These are phyloP conservation scores for Hortaea werneckii DNA, from an alignment of 2,329 filamentous ascomycete species.

Conservation along the genomic window DNA sequence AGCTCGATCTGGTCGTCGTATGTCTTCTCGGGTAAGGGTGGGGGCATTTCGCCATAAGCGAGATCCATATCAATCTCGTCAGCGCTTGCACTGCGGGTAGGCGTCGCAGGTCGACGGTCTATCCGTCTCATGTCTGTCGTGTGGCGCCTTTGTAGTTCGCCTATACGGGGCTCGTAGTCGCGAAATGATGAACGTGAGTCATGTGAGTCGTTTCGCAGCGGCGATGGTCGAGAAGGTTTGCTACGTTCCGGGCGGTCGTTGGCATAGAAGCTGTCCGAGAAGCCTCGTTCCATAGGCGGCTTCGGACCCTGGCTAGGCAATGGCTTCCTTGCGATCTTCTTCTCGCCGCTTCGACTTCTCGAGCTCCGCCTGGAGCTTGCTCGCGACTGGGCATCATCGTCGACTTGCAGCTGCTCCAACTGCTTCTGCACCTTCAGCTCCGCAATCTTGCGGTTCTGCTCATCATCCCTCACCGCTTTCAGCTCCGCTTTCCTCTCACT, in stretches of 20 bases:
- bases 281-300: conserved; percentile 34
- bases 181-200: conserved; percentile 10
- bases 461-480: conserved; percentile 56
- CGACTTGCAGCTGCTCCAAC: conserved; percentile 40
- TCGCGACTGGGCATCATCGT: conserved; percentile 27
- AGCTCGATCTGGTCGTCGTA: conserved; percentile 48
- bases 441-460: conserved; percentile 29
- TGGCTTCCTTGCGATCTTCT: conserved; percentile 14
- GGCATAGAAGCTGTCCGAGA: conserved; percentile 36
- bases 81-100: conserved; percentile 28
- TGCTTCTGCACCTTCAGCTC: conserved; percentile 51
- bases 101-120: conserved; percentile 5
- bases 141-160: conserved; percentile 34
- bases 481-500: conserved; percentile 77
- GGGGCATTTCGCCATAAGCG: conserved; percentile 75
- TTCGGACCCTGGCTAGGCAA: conserved; percentile 12
- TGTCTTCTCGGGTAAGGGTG: conserved; percentile 47
- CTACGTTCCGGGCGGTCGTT: conserved; percentile 24
- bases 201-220: conserved; percentile 18
- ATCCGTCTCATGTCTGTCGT: conserved; percentile 27
- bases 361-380: conserved; percentile 15
- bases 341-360: conserved; percentile 15
- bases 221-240: conserved; percentile 17
- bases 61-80: conserved; percentile 75
- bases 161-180: conserved; percentile 22